Conservation (phyloP, 2,329 filamentous ascomycete genomes). For the Pseudogymnoascus sp. region DNA sequence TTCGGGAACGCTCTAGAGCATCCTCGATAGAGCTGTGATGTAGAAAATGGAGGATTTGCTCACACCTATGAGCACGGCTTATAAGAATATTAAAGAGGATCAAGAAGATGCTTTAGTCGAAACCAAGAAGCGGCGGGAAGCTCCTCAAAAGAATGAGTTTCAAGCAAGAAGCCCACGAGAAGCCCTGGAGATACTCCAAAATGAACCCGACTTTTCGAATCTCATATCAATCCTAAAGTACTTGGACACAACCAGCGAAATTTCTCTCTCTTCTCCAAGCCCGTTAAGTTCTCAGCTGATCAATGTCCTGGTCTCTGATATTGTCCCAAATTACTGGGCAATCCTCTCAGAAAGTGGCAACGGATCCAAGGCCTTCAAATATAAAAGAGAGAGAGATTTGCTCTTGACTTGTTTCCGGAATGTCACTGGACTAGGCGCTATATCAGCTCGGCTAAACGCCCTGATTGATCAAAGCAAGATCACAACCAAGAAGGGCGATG, state of each 20-base stretch:
- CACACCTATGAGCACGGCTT: slow-evolving; percentile 38
- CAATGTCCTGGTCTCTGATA: slow-evolving; percentile 64
- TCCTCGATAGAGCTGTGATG: slow-evolving; percentile 12
- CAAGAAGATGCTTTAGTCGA: slow-evolving; percentile 19
- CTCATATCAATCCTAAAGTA: slow-evolving; percentile 47
- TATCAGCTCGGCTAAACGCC: slow-evolving; percentile 59
- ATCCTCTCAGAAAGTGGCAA: slow-evolving; percentile 39
- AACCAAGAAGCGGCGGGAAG: not conserved
- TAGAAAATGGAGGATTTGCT: slow-evolving; percentile 41
- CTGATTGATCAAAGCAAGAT: slow-evolving; percentile 45
- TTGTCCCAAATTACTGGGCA: slow-evolving; percentile 76
- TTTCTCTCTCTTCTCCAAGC: slow-evolving; percentile 54
- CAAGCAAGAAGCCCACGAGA: slow-evolving; percentile 32
- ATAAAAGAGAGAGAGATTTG: slow-evolving; percentile 33
- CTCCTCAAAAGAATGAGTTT: not conserved
- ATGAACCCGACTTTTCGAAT: slow-evolving; percentile 52
- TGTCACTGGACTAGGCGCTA: slow-evolving; percentile 68
- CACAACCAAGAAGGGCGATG: slow-evolving; percentile 24
- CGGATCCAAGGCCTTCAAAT: slow-evolving; percentile 18
- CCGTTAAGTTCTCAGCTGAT: slow-evolving; percentile 68
- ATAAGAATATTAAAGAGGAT: slow-evolving; percentile 18
- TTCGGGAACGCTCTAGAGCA: not conserved
- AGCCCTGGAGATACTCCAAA: slow-evolving; percentile 51
- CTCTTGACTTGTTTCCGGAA: slow-evolving; percentile 62
- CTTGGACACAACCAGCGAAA: slow-evolving; percentile 34